Evolutionary conservation across 2,329 filamentous ascomycete genomes (phyloP), one percentile per base, ranked within the genome.

Genomic region (Hypomyces rosellus): DNA sequence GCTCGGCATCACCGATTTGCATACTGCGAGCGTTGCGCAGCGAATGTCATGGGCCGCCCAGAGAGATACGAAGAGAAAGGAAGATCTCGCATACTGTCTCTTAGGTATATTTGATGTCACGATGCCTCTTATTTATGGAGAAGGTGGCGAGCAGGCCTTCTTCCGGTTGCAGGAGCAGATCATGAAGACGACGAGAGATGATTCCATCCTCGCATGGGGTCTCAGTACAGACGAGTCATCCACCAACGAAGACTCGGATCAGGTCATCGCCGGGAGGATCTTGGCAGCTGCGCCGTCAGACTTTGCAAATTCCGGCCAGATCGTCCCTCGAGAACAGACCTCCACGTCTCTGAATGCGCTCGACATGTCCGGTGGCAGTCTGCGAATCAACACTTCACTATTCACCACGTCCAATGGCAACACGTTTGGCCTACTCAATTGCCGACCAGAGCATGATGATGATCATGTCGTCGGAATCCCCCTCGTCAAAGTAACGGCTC

Each of bases 1-100:
- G 0, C 20, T 57, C 1, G 53, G 57, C 1, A n/a, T 42, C 3
- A 11, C 42, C 1, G 16, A 44, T 1, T n/a, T 59, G 1, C 42
- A 43, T 5, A 12, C 22, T 3, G 55, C 55, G 4, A 60, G 56
- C 2, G 49, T 61, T 6, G 57, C 58, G 0, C 54, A 61, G 6
- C 57, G 58, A 0, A 59, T 60, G 57, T 54, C 53, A 1, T 60
- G 58, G 58, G 57, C 57, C 12, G 48, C 57, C 0, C 45, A 45
- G 1, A 42, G 58, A 4, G 15, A 40, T 1, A 59, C 58, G 0
- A 58, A 49, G 13, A 34, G 49, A 13, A 39, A 34, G 1, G 58
- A 60, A 39, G 58, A 59, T 9, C n/a, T 50, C 5, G 57, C 57
- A 2, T 60, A 60, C 22, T 60, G 45, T 9, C 52, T 60, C n/a